Conservation (phyloP, 371 early-diverging fungal species). For the Rhizopus arrhizus region DNA sequence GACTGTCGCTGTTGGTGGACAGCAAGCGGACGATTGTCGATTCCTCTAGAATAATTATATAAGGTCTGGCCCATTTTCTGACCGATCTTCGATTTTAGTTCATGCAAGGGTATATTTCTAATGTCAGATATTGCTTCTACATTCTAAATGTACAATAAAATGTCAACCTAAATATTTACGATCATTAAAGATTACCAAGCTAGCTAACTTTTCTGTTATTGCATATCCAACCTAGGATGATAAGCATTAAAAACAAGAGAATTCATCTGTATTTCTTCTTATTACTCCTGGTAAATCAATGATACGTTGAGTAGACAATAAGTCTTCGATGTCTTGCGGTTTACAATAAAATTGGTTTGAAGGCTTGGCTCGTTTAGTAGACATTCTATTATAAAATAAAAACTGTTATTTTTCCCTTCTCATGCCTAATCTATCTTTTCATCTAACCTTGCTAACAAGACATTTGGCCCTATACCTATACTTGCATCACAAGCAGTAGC, state of each 20-base stretch:
- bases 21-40: conserved; percentile 71
- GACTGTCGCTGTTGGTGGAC: conserved; percentile 69
- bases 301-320: conserved; percentile 39
- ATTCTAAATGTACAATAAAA: conserved; percentile 24
- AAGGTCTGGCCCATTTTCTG: conserved; percentile 70
- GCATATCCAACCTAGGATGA: conserved; percentile 47
- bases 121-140: conserved; percentile 63
- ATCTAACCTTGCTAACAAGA: conserved; percentile 67
- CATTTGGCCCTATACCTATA: conserved; percentile 76
- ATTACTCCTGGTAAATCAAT: conserved; percentile 51
- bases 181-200: conserved; percentile 23
- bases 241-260: neutral
- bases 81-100: conserved; percentile 69
- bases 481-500: conserved; percentile 71
- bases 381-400: conserved; percentile 41
- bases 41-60: conserved; percentile 69
- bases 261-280: neutral
- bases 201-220: conserved; percentile 45
- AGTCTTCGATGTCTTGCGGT: conserved; percentile 37
- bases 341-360: conserved; percentile 61
- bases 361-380: conserved; percentile 85
- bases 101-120: conserved; percentile 29
- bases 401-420: neutral
- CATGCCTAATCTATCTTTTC: neutral
- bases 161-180: too few relatives aligned